Conservation (phyloP, 768 basidiomycete genomes). For the Tulasnella sp. region DNA sequence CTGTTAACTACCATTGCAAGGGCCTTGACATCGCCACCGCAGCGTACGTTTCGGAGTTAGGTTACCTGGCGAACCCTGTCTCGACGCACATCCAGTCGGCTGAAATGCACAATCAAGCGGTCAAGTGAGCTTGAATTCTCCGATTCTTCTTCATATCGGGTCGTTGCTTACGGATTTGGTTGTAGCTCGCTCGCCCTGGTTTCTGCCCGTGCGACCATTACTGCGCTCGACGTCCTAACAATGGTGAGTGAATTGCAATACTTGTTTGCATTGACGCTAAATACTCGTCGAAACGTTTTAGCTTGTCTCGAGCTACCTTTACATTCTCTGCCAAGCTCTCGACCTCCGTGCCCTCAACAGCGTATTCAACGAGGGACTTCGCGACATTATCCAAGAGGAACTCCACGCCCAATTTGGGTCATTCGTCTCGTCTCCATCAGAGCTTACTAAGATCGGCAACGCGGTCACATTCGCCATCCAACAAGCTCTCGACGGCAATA, state of each 20-base stretch:
- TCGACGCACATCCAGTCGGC: constrained; percentile 84
- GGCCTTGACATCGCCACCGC: constrained; percentile 84
- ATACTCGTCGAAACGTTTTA: background rate
- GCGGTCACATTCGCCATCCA: constrained; percentile 47
- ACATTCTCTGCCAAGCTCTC: constrained; percentile 80
- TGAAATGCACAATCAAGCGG: constrained; percentile 91
- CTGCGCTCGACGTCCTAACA: constrained; percentile 75
- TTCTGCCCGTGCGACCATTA: constrained; percentile 78
- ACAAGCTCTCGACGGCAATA: constrained; percentile 63
- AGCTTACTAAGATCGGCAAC: constrained; percentile 48
- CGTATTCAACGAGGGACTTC: constrained; percentile 60
- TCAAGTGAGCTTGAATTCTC: constrained; percentile 65
- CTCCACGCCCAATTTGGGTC: constrained; percentile 52
- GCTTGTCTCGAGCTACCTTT: constrained; percentile 74
- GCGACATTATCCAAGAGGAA: constrained; percentile 55
- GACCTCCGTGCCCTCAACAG: constrained; percentile 77
- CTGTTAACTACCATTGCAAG: constrained; percentile 80
- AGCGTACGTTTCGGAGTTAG: constrained; percentile 80
- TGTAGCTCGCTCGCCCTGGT: constrained; percentile 78
- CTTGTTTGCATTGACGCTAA: too few relatives aligned
- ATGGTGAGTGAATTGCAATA: constrained; percentile 44
- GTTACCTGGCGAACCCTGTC: constrained; percentile 80
- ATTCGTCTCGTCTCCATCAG: constrained; percentile 45
- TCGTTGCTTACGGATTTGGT: background rate
- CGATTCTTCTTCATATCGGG: background rate